Evolutionary conservation across 164 flowering plant species (phyloP), one percentile per base, ranked within the genome.

Genomic region (Umbellularia californica): DNA sequence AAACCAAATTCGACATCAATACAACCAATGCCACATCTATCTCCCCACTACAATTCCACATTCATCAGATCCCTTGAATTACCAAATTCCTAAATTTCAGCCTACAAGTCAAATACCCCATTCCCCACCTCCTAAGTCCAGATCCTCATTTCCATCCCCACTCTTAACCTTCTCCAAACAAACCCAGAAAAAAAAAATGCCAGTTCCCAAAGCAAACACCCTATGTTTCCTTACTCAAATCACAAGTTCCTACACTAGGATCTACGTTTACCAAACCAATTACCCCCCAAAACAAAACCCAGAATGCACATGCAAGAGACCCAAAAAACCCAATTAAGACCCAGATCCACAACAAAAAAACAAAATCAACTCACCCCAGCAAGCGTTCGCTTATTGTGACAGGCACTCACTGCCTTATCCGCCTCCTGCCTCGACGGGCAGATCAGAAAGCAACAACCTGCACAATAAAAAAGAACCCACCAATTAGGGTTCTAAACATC

Each of bases 341-440:
- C 5, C 28, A 64, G 28, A 64, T 12, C 25, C 15, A 22, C 3
- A 23, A 13, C 0, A 55, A 20, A 55, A 24, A 25, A 15, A 25
- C 3, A 55, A 20, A 55, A 24, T 41, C 51, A 19, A 58, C 74
- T 83, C 75, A 95, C 99, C 87, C 99, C 99, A 28, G 99, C 93
- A 65, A 95, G 84, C 4, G 95, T 95, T 74, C 83, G 84, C 86
- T 93, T 93, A 69, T 95, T 95, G 75, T 95, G 98, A 76, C 89
- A 95, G 64, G 96, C 96, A 88, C 79, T 79, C 74, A 95, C 90
- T 72, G 92, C 94, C 87, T 92, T 95, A 80, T 95, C 99, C 15
- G 98, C 99, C 74, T 95, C 99, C 71, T 87, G 79, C 75, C 98
- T 86, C 22, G 97, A 89, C 79, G 99, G 97, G 72, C 99, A 95